Conservation (phyloP, 768 basidiomycete genomes). For the Serendipita sp. region DNA sequence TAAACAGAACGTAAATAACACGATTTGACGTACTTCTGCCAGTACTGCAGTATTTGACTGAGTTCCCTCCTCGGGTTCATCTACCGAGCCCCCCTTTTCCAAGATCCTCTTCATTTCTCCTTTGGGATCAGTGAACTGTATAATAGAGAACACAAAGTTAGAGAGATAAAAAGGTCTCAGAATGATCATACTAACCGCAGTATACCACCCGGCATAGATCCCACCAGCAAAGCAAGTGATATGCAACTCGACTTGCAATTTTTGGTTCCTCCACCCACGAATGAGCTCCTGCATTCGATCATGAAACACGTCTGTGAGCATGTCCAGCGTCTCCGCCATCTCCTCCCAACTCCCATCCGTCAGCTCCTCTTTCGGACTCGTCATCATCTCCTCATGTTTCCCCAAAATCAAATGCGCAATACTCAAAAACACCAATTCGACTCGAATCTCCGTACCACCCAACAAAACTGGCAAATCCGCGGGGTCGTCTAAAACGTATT, state of each 20-base stretch:
- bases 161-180: not conserved
- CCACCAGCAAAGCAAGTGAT: conserved; percentile 8
- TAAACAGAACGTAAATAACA: not conserved
- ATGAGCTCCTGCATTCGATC: not conserved
- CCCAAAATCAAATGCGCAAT: not conserved
- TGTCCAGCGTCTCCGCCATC: conserved; percentile 2
- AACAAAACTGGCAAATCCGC: conserved; percentile 1
- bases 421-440: not conserved
- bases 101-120: not conserved
- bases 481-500: not conserved
- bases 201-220: conserved; percentile 1
- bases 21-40: not conserved
- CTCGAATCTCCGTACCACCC: not conserved
- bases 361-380: not conserved
- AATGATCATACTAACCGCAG: not conserved
- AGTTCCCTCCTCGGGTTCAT: not conserved
- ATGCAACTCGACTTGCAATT: conserved; percentile 5
- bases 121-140: not conserved
- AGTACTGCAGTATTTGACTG: not conserved
- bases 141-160: not conserved
- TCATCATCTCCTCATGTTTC: not conserved
- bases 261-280: conserved; percentile 4
- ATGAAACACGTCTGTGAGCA: not conserved
- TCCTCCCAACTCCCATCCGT: not conserved
- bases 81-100: not conserved